Conservation (phyloP, 768 basidiomycete species). For the Amanita subjunquillea region DNA sequence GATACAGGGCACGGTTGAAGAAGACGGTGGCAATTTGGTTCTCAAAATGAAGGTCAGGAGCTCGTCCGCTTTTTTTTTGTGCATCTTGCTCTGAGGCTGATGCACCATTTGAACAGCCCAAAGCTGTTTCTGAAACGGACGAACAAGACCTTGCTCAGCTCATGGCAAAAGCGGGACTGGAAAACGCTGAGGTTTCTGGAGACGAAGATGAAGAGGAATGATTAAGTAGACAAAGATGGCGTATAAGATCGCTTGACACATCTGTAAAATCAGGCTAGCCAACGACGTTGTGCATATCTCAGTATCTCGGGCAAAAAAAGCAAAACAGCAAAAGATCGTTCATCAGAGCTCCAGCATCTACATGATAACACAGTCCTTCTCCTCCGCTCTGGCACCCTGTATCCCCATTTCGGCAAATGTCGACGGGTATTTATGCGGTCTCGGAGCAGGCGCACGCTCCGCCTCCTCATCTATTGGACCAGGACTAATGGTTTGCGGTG, state of each 20-base stretch:
- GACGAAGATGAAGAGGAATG: constrained; percentile 71
- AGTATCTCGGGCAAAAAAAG: background rate
- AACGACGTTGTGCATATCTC: background rate
- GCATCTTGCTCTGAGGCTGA: background rate
- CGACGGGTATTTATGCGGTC: constrained; percentile 34
- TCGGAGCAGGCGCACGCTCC: background rate
- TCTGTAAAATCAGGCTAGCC: background rate
- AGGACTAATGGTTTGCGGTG: background rate
- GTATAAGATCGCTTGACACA: too few relatives aligned
- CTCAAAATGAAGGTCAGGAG: constrained; percentile 90
- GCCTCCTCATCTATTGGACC: background rate
- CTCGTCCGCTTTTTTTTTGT: background rate
- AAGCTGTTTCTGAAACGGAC: constrained; percentile 95
- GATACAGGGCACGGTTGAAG: constrained; percentile 78
- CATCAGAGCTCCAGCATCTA: constrained; percentile 17
- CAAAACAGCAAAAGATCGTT: background rate
- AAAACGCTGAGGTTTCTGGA: constrained; percentile 94
- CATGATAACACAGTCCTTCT: constrained; percentile 86
- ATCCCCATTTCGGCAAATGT: constrained; percentile 96
- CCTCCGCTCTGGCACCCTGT: constrained; percentile 62
- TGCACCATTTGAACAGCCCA: constrained; percentile 48
- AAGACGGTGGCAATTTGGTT: constrained; percentile 74
- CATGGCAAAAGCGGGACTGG: constrained; percentile 89
- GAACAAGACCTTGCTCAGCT: constrained; percentile 95
- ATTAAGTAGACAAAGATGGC: background rate